Evolutionary conservation across 225 moss, liverwort and hornwort species (phyloP), one percentile per base, ranked within the genome.

Genomic region (Pseudisothecium myosuroides): DNA sequence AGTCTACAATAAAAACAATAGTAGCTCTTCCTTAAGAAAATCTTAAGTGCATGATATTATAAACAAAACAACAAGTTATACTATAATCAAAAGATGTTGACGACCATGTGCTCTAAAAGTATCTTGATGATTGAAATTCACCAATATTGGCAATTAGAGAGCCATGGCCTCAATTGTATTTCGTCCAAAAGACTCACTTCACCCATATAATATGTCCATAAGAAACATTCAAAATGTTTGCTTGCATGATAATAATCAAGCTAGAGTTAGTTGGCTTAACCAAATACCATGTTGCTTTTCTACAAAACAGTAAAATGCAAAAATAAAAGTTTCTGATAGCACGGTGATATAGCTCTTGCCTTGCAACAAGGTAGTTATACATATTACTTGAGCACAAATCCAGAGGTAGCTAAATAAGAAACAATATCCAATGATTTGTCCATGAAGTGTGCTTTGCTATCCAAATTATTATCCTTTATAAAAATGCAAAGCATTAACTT

Each of bases 381-480:
- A 58, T 76, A 63, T 67, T 67, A 95, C 92, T 85, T 95, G 93
- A 52, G 93, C 19, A 95, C 91, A 50, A 95, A 50, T 31, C 93
- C 93, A 22, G 91, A 88, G 75, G 93, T 92, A 1, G 91, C 91
- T 83, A 93, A 82, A 56, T 91, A 93, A 58, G 95, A 83, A 81
- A 78, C 67, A 45, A 93, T 49, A 34, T 93, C 87, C 72, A 91
- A 31, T 41, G 93, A 87, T 80, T 92, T 93, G 60, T 95, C 92
- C 47, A 93, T 78, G 37, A 93, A 95, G 76, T 95, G 93, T 63
- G 92, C 90, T 58, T 28, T 76, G 39, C 67, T 82, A 83, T 88
- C 72, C 27, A 95, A 32, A 63, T 10, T 73, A 66, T 90, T 89
- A n/a, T 88, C 66, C 41, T 86, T 88, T 31, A 92, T 92, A 88